These are phyloP conservation scores for Seminavis robusta DNA, from an alignment of 108 stramenopile species.

Conservation along the genomic window DNA sequence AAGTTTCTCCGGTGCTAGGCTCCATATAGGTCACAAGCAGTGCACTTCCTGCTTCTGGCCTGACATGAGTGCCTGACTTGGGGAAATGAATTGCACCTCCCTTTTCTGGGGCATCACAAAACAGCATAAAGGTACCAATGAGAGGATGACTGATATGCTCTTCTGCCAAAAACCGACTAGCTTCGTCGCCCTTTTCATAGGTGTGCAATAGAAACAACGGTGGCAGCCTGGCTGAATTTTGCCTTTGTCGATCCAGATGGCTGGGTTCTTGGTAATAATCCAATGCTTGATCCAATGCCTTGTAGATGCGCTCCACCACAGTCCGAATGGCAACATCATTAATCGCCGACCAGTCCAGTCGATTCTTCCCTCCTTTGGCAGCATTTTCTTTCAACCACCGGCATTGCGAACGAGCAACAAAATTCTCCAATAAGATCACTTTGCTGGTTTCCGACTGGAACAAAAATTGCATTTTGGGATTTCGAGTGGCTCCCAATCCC, in stretches of 20 bases:
- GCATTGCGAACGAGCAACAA: not conserved
- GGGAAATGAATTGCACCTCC: not conserved
- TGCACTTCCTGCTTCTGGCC: slow-evolving; percentile 1
- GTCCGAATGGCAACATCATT: not conserved
- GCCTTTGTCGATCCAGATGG: not conserved
- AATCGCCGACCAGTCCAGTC: not conserved
- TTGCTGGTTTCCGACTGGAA: not conserved
- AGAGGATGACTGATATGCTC: not conserved
- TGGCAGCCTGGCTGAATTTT: too few species aligned
- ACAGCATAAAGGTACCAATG: not conserved
- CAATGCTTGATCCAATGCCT: not conserved
- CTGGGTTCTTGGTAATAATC: not conserved
- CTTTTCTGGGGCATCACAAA: slow-evolving; percentile 1
- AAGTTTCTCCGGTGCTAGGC: not conserved
- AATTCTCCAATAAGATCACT: not conserved
- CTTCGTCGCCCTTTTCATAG: not conserved
- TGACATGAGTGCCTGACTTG: not conserved
- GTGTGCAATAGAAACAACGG: not conserved
- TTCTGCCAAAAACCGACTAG: not conserved
- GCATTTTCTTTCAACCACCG: not conserved
- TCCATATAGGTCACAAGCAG: not conserved
- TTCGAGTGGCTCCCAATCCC: not conserved
- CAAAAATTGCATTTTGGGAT: slow-evolving; percentile 1
- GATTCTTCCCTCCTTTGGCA: too few species aligned
- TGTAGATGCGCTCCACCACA: not conserved